phyloP scores from a whole-genome alignment of 1,284 basidiomycete genomes.

The Blastosporella zonata region DNA sequence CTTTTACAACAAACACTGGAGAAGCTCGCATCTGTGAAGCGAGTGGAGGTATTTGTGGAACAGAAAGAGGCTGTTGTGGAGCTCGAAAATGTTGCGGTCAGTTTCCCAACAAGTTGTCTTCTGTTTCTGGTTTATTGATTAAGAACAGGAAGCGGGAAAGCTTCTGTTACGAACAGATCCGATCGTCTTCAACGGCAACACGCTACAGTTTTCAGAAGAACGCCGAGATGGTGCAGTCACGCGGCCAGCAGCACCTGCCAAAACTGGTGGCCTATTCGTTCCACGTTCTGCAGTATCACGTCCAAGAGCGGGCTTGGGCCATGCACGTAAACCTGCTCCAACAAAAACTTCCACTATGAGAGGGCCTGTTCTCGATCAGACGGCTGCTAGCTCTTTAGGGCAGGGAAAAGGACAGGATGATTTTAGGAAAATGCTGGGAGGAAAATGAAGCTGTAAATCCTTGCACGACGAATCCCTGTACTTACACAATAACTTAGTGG shows the following conservation, averaged over 20 bases:
- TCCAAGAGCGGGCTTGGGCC: conserved; percentile 68
- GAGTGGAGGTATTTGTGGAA: conserved; percentile 73
- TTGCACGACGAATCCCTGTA: too few relatives aligned
- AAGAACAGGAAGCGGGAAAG: conserved; percentile 73
- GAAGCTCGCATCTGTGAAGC: conserved; percentile 69
- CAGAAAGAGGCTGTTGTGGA: conserved; percentile 74
- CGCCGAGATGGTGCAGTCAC: conserved; percentile 31
- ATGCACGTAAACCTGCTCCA: conserved; percentile 35
- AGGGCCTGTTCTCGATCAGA: conserved; percentile 10
- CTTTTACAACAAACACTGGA: conserved; percentile 85
- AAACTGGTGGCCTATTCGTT: conserved; percentile 53
- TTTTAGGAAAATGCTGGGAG: conserved; percentile 72
- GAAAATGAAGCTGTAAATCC: conserved; percentile 13
- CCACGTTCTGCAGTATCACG: conserved; percentile 61
- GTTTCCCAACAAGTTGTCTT: conserved; percentile 24
- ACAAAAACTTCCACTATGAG: conserved; percentile 14
- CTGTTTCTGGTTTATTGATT: neutral
- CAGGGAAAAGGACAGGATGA: conserved; percentile 66
- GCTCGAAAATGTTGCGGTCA: conserved; percentile 69
- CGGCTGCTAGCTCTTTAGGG: conserved; percentile 14
- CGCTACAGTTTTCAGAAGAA: conserved; percentile 58
- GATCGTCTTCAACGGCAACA: conserved; percentile 61
- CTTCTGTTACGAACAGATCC: conserved; percentile 68
- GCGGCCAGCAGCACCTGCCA: conserved; percentile 36
- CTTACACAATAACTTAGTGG: too few relatives aligned